Base-by-base conservation (phyloP, 192 early-diverging fungal genomes). In the Linnemannia zychae region DNA sequence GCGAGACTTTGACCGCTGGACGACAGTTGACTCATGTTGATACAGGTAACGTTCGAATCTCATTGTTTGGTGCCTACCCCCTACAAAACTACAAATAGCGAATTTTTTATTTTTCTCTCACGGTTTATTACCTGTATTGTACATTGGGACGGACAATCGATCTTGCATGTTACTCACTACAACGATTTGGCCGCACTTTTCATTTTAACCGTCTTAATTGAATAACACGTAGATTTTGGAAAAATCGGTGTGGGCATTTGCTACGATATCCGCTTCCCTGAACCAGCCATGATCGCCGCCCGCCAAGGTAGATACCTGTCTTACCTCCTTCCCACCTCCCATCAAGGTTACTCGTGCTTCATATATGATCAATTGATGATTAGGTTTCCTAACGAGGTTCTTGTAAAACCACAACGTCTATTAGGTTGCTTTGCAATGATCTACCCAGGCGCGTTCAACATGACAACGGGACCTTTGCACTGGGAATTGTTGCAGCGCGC, bases 381-480 rank as follows among this genome's bases (percentile, higher is more conserved):
- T 13, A 18, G 2, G 0, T 18, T 71, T 18, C 33, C 67, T 48
- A 17, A 18, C 18, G 3, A n/a, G n/a, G n/a, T n/a, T n/a, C n/a
- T n/a, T n/a, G n/a, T n/a, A n/a, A n/a, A n/a, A n/a, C n/a, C n/a
- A n/a, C 6, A 63, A 67, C 46, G 1, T 7, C 74, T 40, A 9
- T 37, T 48, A 69, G 92, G 96, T 0, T 97, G 96, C 77, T 83
- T 98, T 31, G 94, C 92, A 22, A 98, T 99, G 98, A 92, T 99
- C 40, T 99, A 98, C 79, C 98, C 98, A 4, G 98, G 97, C 2
- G 98, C 97, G 0, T 99, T 99, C 88, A 99, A 99, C 86, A 95
- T 93, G 87, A 97, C 94, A 16, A 99, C 98, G 3, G 98, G 98
- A 24, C 97, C 98, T 1, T 72, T 98, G 81, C 97, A 98, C 75